These are phyloP conservation scores for Sparassis latifolia DNA, from an alignment of 1,284 basidiomycete species.

Conservation along the genomic window DNA sequence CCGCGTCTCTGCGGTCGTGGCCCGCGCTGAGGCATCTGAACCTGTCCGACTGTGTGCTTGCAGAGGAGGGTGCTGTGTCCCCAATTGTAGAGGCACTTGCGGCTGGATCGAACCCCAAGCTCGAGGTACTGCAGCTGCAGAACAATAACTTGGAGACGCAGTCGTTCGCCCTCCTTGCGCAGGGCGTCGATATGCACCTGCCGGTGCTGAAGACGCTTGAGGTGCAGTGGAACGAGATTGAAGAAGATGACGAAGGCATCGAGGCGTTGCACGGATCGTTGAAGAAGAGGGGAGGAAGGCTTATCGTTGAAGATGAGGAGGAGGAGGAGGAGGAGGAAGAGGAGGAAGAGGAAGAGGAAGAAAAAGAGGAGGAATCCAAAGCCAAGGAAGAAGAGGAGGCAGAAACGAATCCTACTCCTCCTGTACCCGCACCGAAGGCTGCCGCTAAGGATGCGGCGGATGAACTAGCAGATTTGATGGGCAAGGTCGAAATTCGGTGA, in stretches of 20 bases:
- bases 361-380: conserved; percentile 34
- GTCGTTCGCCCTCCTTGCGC: conserved; percentile 63
- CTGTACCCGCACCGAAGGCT: conserved; percentile 8
- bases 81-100: conserved; percentile 60
- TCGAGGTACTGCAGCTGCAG: conserved; percentile 77
- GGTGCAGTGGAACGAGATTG: conserved; percentile 83
- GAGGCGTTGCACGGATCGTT: conserved; percentile 60
- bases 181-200: conserved; percentile 58
- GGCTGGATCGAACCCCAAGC: conserved; percentile 66
- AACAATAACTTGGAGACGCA: conserved; percentile 83
- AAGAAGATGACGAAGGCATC: conserved; percentile 69
- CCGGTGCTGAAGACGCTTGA: conserved; percentile 62
- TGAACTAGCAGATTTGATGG: conserved; percentile 55
- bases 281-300: conserved; percentile 59
- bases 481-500: conserved; percentile 42
- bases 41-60: conserved; percentile 89
- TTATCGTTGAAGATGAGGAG: conserved; percentile 61
- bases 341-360: conserved; percentile 44
- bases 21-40: conserved; percentile 73
- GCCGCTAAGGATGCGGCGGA: conserved; percentile 36
- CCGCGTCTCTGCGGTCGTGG: conserved; percentile 66
- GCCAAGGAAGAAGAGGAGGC: conserved; percentile 31
- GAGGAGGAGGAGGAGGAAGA: conserved; percentile 79
- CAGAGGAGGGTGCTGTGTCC: conserved; percentile 59
- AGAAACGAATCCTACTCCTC: conserved; percentile 6